These are phyloP conservation scores for Domatiomyces globalis DNA, from an alignment of 2,329 filamentous ascomycete species.

Conservation along the genomic window DNA sequence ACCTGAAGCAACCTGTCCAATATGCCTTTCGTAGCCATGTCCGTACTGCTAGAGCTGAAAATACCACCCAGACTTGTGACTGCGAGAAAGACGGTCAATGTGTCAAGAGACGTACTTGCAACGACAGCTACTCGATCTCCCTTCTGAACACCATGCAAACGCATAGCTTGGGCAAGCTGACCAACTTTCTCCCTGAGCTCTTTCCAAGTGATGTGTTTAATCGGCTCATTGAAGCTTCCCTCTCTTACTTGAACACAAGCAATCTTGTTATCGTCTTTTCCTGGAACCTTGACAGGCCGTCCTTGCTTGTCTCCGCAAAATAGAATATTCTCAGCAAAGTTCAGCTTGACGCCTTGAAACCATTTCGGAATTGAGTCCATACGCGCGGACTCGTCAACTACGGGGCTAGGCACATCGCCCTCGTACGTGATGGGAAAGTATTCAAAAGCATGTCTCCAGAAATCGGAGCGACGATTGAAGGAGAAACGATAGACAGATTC, in stretches of 20 bases:
- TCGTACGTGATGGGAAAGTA: slow-evolving; percentile 47
- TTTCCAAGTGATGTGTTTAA: slow-evolving; percentile 49
- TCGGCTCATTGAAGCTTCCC: slow-evolving; percentile 21
- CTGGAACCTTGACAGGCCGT: slow-evolving; percentile 23
- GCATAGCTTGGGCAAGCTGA: slow-evolving; percentile 50
- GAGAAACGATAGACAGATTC: slow-evolving; percentile 59
- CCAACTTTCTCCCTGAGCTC: slow-evolving; percentile 49
- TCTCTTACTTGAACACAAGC: slow-evolving; percentile 52
- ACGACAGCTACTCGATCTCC: slow-evolving; percentile 67
- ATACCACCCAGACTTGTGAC: slow-evolving; percentile 56
- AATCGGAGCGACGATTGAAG: slow-evolving; percentile 44
- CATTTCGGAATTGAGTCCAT: slow-evolving; percentile 60
- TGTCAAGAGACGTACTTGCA: slow-evolving; percentile 61
- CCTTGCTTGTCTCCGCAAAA: slow-evolving; percentile 35
- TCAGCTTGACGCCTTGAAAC: slow-evolving; percentile 61
- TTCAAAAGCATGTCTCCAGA: slow-evolving; percentile 52
- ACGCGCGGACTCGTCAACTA: slow-evolving; percentile 55
- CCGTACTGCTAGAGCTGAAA: slow-evolving; percentile 63
- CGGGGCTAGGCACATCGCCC: slow-evolving; percentile 34
- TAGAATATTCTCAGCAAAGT: slow-evolving; percentile 69
- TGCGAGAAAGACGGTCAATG: slow-evolving; percentile 56
- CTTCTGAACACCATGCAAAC: slow-evolving; percentile 48
- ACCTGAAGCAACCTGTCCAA: slow-evolving; percentile 63
- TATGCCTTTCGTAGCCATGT: slow-evolving; percentile 69
- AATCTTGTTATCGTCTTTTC: slow-evolving; percentile 58